phyloP scores from a whole-genome alignment of 1,139 yeast genomes.

The Zhuliangozyma parablackwelliae region DNA sequence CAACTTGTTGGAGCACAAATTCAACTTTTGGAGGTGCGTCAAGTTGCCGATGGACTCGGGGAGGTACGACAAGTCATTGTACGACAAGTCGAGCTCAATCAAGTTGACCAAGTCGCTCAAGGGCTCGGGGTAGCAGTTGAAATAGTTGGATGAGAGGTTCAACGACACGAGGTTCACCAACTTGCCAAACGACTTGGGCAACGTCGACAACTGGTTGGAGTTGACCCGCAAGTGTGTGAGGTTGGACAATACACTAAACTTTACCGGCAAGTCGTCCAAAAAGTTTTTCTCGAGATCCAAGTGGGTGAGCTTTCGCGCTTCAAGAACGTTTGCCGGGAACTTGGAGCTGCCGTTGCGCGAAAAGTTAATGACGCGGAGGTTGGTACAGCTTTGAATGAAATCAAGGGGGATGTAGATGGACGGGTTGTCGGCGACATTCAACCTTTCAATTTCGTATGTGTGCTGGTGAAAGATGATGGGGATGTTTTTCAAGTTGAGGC shows the following conservation, averaged over 20 bases:
- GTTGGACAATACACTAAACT: slow-evolving; percentile 49
- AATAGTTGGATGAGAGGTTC: slow-evolving; percentile 78
- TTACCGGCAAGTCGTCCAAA: slow-evolving; percentile 57
- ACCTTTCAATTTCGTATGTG: slow-evolving; percentile 73
- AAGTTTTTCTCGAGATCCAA: slow-evolving; percentile 79
- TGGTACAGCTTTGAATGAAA: slow-evolving; percentile 78
- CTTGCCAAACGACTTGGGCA: slow-evolving; percentile 62
- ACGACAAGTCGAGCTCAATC: slow-evolving; percentile 72
- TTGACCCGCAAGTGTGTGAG: slow-evolving; percentile 59
- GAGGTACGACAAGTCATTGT: slow-evolving; percentile 60
- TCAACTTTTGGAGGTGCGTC: slow-evolving; percentile 58
- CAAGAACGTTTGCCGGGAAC: slow-evolving; percentile 70
- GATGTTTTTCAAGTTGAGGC: slow-evolving; percentile 74
- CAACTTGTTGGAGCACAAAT: slow-evolving; percentile 70
- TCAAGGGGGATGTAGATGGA: slow-evolving; percentile 80
- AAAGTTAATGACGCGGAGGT: slow-evolving; percentile 62
- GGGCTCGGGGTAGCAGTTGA: slow-evolving; percentile 64
- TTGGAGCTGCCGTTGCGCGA: slow-evolving; percentile 68
- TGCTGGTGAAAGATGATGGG: slow-evolving; percentile 81
- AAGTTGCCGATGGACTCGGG: slow-evolving; percentile 64
- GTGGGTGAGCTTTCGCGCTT: slow-evolving; percentile 63
- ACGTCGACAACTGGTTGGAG: slow-evolving; percentile 62
- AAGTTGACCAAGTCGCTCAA: slow-evolving; percentile 60
- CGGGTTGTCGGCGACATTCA: slow-evolving; percentile 86
- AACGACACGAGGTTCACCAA: slow-evolving; percentile 54